phyloP scores from a whole-genome alignment of 805 yeast species.

The Candida pseudofarinosa region DNA sequence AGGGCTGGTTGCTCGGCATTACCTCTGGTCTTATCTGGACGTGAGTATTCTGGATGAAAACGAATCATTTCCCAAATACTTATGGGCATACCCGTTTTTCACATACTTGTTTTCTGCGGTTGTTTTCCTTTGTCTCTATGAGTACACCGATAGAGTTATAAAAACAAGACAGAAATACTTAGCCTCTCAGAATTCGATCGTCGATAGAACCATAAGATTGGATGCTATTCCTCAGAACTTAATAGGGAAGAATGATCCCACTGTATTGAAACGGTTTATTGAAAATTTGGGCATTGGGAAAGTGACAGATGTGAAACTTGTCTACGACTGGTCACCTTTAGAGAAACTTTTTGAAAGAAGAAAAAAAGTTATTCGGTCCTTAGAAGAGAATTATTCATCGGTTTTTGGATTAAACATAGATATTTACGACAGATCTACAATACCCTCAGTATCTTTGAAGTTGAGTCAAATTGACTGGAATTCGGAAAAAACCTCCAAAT shows the following conservation, averaged over 20 bases:
- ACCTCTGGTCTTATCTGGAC: slow-evolving; percentile 13
- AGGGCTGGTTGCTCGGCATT: slow-evolving; percentile 3
- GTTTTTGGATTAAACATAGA: slow-evolving; percentile 41
- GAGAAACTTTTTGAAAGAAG: slow-evolving; percentile 36
- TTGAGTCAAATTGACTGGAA: slow-evolving; percentile 7
- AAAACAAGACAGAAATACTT: slow-evolving; percentile 53
- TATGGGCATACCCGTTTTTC: slow-evolving; percentile 53
- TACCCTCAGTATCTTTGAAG: slow-evolving; percentile 29
- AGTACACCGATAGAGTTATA: slow-evolving; percentile 46
- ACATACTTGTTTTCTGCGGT: slow-evolving; percentile 51
- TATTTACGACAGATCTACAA: slow-evolving; percentile 28
- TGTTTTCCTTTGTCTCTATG: slow-evolving; percentile 42
- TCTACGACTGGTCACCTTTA: slow-evolving; percentile 43
- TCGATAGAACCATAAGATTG: slow-evolving; percentile 54
- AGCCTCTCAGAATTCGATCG: slow-evolving; percentile 56
- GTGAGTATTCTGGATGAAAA: slow-evolving; percentile 14
- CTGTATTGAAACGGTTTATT: slow-evolving; percentile 43
- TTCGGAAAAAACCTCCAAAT: slow-evolving; percentile 13
- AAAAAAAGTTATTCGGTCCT: slow-evolving; percentile 19
- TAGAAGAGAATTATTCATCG: slow-evolving; percentile 42
- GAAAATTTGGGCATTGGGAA: slow-evolving; percentile 54
- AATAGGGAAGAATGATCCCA: slow-evolving; percentile 33
- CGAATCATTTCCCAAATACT: slow-evolving; percentile 38
- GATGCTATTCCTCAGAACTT: slow-evolving; percentile 51
- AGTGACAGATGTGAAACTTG: slow-evolving; percentile 47